A percentile compares a stretch with the other conserved stretches of the same genome.
Conservation (phyloP, 2,329 filamentous ascomycete species). For the Cladophialophora bantiana region DNA sequence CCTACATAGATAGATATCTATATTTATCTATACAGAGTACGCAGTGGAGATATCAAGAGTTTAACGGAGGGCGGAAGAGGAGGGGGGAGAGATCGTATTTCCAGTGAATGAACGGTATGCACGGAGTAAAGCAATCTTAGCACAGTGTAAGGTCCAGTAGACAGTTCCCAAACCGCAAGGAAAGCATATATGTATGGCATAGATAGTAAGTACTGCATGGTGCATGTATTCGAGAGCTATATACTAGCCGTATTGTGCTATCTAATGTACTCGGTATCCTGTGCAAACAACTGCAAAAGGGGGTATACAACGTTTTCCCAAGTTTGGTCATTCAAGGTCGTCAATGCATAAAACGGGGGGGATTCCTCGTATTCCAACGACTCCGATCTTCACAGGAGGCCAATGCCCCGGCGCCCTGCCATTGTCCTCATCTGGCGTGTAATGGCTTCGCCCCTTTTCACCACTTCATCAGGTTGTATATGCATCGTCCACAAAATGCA, state of each 20-base stretch:
- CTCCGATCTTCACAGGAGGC: background rate
- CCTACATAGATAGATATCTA: too few species aligned
- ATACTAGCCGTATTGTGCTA: background rate
- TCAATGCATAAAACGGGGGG: slow-evolving; percentile 2
- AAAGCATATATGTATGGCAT: too few species aligned
- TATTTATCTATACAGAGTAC: too few species aligned
- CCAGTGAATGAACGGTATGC: too few species aligned
- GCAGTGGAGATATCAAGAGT: too few species aligned
- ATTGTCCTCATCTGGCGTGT: background rate
- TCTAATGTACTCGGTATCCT: background rate
- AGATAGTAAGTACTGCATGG: too few species aligned
- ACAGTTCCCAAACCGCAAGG: too few species aligned
- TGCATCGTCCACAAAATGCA: background rate
- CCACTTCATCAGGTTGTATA: background rate
- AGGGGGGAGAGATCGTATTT: too few species aligned
- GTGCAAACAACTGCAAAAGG: background rate
- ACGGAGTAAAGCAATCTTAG: too few species aligned
- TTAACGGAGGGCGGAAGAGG: too few species aligned
- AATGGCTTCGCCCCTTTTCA: background rate
- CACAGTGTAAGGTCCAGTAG: too few species aligned
- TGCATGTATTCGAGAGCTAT: too few species aligned
- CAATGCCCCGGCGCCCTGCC: background rate
- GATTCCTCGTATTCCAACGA: background rate
- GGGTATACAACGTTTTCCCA: slow-evolving; percentile 2
- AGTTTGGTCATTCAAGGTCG: background rate